Conservation (phyloP, 306 rosid species). For the Vigna hirtella region DNA sequence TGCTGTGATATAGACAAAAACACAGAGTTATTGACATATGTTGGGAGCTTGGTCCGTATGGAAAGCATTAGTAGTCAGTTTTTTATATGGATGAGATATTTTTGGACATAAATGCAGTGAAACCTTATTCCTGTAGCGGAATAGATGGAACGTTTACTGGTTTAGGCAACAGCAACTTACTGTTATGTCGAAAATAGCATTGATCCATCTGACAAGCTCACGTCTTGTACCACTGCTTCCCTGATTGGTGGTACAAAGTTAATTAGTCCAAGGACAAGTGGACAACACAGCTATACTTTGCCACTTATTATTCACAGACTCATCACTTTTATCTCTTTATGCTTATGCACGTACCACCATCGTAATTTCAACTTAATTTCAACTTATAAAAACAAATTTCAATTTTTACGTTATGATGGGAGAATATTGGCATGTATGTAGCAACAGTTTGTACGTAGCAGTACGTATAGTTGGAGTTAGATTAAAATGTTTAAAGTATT, state of each 20-base stretch:
- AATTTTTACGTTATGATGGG: too few relatives aligned
- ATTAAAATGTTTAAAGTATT: neutral
- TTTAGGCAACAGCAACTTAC: neutral
- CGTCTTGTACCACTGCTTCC: constrained; percentile 2
- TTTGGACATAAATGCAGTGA: neutral
- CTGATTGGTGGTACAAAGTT: constrained; percentile 24
- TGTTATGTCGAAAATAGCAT: constrained; percentile 18
- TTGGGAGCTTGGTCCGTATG: too few relatives aligned
- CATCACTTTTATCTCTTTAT: neutral
- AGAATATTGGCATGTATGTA: too few relatives aligned
- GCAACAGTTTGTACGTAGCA: too few relatives aligned
- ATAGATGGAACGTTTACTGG: neutral
- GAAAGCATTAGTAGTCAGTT: neutral
- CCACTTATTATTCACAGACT: neutral
- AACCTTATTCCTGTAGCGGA: constrained; percentile 1
- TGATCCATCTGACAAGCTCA: constrained; percentile 28
- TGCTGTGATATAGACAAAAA: too few relatives aligned
- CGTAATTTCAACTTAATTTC: too few relatives aligned
- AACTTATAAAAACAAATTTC: too few relatives aligned
- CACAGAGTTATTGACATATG: neutral
- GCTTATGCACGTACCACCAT: neutral
- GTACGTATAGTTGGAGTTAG: neutral
- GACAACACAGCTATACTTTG: neutral
- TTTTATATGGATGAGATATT: neutral
- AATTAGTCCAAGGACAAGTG: constrained; percentile 23